These are phyloP conservation scores for Ceratocystis smalleyi DNA, from an alignment of 2,329 filamentous ascomycete species.

Conservation along the genomic window DNA sequence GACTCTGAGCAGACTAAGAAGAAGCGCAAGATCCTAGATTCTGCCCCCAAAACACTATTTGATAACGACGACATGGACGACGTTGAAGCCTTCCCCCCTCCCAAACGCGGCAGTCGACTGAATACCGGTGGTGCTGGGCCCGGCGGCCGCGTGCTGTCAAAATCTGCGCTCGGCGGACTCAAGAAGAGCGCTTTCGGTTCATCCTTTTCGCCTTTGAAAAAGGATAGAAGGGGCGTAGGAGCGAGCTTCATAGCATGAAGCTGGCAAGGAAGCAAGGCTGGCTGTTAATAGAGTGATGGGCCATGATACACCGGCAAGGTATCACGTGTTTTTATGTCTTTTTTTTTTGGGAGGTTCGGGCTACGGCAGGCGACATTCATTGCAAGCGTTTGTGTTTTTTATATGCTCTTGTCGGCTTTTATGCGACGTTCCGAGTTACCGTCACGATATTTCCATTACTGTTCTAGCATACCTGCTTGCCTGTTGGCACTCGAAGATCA, in stretches of 20 bases:
- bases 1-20: slow-evolving; percentile 41
- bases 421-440: background rate
- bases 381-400: background rate
- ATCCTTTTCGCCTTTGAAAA: slow-evolving; percentile 58
- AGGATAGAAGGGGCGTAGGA: slow-evolving; percentile 45
- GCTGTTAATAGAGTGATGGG: background rate
- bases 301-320: background rate
- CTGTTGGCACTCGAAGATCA: background rate
- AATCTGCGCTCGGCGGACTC: slow-evolving; percentile 22
- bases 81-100: slow-evolving; percentile 12
- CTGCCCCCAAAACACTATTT: slow-evolving; percentile 42
- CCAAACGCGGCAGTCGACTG: slow-evolving; percentile 10
- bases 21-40: slow-evolving; percentile 53
- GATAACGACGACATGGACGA: slow-evolving; percentile 43
- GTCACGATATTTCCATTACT: background rate
- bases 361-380: background rate
- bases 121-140: slow-evolving; percentile 16
- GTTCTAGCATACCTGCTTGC: background rate
- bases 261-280: background rate
- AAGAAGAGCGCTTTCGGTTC: slow-evolving; percentile 29
- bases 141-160: slow-evolving; percentile 2
- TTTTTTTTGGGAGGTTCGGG: slow-evolving; percentile 1
- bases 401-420: background rate
- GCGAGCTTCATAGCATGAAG: slow-evolving; percentile 42
- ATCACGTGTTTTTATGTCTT: background rate